phyloP scores from a whole-genome alignment of 768 basidiomycete species.

The Serpula lacrymans region DNA sequence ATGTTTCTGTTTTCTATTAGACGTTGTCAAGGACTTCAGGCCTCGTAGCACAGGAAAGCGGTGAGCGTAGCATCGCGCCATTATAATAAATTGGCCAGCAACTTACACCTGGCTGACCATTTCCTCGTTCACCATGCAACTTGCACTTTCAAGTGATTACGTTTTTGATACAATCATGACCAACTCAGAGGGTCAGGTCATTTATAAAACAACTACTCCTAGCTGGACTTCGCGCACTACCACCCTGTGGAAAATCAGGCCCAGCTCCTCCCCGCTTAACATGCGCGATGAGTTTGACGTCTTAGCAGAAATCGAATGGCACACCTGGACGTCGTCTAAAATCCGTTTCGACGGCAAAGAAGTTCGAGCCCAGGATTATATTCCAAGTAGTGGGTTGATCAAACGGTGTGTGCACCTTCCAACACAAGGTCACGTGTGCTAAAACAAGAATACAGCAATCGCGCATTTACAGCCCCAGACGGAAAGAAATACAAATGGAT shows the following conservation, averaged over 20 bases:
- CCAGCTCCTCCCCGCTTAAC: conserved; percentile 17
- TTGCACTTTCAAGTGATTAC: conserved; percentile 17
- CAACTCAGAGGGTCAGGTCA: conserved; percentile 20
- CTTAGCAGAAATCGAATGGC: conserved; percentile 35
- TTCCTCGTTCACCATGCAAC: conserved; percentile 19
- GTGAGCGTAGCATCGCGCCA: too few relatives aligned
- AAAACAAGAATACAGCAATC: neutral
- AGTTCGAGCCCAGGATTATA: conserved; percentile 21
- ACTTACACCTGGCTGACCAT: too few relatives aligned
- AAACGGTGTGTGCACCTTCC: conserved; percentile 22
- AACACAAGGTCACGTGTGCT: too few relatives aligned
- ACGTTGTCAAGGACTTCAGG: too few relatives aligned
- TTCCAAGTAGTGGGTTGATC: conserved; percentile 17
- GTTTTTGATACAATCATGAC: conserved; percentile 23
- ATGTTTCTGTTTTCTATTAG: too few relatives aligned
- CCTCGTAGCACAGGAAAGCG: too few relatives aligned
- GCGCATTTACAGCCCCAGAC: neutral
- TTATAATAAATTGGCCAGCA: too few relatives aligned
- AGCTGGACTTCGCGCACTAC: conserved; percentile 13
- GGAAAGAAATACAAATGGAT: conserved; percentile 3
- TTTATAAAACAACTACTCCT: conserved; percentile 27
- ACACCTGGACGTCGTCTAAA: conserved; percentile 22
- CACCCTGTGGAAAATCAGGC: conserved; percentile 21
- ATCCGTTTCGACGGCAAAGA: conserved; percentile 26
- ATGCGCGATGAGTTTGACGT: conserved; percentile 26